Conservation (phyloP, 352 stramenopile genomes). For the Blastocystis hominis region DNA sequence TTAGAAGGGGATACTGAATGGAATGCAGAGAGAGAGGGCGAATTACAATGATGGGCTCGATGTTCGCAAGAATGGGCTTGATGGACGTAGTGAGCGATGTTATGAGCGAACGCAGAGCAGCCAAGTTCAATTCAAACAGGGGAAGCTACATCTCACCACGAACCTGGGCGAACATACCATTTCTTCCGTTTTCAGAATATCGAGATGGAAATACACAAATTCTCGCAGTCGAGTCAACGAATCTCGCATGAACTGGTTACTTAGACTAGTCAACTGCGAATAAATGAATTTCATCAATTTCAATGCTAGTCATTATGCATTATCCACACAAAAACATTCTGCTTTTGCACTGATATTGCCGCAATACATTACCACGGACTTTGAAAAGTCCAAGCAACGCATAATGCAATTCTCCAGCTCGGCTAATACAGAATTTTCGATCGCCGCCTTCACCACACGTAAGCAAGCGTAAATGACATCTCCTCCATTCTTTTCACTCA, state of each 20-base stretch:
- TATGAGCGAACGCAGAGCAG: background rate
- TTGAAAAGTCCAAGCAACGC: slow-evolving; percentile 17
- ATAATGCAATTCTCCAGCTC: background rate
- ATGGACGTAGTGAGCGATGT: slow-evolving; percentile 4
- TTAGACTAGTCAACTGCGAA: background rate
- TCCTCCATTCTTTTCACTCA: slow-evolving; percentile 16
- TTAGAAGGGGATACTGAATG: background rate
- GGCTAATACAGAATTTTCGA: background rate
- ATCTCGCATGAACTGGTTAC: slow-evolving; percentile 40
- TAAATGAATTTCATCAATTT: background rate
- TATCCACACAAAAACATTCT: background rate
- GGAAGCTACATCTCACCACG: background rate
- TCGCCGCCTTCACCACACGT: background rate
- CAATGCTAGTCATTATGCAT: background rate
- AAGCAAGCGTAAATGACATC: background rate
- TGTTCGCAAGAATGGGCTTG: slow-evolving; percentile 48
- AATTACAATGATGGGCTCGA: slow-evolving; percentile 4
- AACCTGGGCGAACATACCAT: background rate
- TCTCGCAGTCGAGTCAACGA: background rate
- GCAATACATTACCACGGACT: slow-evolving; percentile 28
- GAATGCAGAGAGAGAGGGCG: background rate
- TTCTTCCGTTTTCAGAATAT: background rate
- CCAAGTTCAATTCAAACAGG: background rate
- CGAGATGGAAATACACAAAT: slow-evolving; percentile 40
- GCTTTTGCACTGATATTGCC: slow-evolving; percentile 10